Base-by-base conservation (phyloP, 805 yeast species). In the Jamesozyma jinghongensis region DNA sequence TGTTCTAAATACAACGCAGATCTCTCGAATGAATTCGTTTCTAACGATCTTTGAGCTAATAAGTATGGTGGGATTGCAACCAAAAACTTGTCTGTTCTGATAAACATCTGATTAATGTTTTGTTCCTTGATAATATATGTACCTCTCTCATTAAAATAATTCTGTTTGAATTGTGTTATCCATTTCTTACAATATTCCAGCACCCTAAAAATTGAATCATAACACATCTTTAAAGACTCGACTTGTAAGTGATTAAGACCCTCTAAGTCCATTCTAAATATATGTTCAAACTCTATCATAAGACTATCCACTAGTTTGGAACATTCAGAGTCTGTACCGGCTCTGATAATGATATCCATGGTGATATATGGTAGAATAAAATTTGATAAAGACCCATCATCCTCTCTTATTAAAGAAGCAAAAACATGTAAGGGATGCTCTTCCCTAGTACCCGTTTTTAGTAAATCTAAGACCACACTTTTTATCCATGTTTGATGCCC, bases 1-100 rank as follows among this genome's bases (percentile, higher is more conserved):
- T 85, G 85, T 50, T 92, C 99, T 52, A 85, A 67, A 56, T 85
- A 86, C 39, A 88, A 66, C 6, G 90, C 77, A 0, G 97, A 87
- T 35, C 97, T 68, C 47, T 94, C 97, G 54, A 77, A 86, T 0
- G 94, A 79, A 35, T 78, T 84, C 45, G 94, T 84, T 47, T 86
- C 86, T 1, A 86, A 73, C 0, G 97, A 82, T 39, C 92, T 69
- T 28, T 71, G 68, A 0, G 95, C 96, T 51, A 92, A 68, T 18
- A 83, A 55, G 29, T 75, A 78, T 22, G 79, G 75, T 0, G 95
- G 84, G 8, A 88, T 71, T 2, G 62, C 54, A 2, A 62, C 63
- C 11, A 86, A 57, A 42, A 86, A 74, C 1, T 41, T 37, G 35
- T 69, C 69, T 3, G 77, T 76, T 52, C 65, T 41, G 26, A 41